These are phyloP conservation scores for Myxozyma melibiosi DNA, from an alignment of 805 yeast genomes.

Conservation along the genomic window DNA sequence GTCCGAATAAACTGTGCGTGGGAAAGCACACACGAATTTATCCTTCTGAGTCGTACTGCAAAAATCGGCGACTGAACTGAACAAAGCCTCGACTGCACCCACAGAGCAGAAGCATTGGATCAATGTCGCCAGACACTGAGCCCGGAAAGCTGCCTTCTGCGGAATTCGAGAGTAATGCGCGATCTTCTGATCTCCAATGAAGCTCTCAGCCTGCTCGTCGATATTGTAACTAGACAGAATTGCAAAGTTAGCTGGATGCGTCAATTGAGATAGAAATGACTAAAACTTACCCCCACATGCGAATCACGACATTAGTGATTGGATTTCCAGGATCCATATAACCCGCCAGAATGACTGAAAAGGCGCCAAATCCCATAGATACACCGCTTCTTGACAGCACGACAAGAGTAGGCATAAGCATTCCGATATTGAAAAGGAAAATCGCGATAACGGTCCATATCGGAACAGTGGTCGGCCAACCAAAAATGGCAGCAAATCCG, in stretches of 20 bases:
- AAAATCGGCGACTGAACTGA: constrained; percentile 4
- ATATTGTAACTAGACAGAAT: too few relatives aligned
- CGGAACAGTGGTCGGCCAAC: constrained; percentile 44
- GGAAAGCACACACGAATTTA: constrained; percentile 7
- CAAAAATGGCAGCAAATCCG: constrained; percentile 47
- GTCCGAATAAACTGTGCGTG: constrained; percentile 5
- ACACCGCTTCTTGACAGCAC: constrained; percentile 45
- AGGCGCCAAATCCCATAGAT: constrained; percentile 43
- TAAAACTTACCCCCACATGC: constrained; percentile 56
- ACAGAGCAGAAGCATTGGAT: constrained; percentile 11
- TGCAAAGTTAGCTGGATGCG: too few relatives aligned
- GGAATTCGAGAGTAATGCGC: constrained; percentile 55
- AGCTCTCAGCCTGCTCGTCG: constrained; percentile 65
- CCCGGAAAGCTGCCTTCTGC: constrained; percentile 48
- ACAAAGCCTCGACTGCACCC: constrained; percentile 14
- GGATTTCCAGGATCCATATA: constrained; percentile 52
- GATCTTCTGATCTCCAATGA: constrained; percentile 57
- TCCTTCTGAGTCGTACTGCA: constrained; percentile 16
- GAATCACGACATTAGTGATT: constrained; percentile 53
- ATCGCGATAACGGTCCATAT: constrained; percentile 38
- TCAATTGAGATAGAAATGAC: too few relatives aligned
- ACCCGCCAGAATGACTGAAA: constrained; percentile 25
- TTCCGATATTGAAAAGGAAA: constrained; percentile 39
- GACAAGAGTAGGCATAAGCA: constrained; percentile 39
- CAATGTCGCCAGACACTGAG: constrained; percentile 35